These are phyloP conservation scores for Fusarium incarnatum DNA, from an alignment of 2,329 filamentous ascomycete genomes.

Conservation along the genomic window DNA sequence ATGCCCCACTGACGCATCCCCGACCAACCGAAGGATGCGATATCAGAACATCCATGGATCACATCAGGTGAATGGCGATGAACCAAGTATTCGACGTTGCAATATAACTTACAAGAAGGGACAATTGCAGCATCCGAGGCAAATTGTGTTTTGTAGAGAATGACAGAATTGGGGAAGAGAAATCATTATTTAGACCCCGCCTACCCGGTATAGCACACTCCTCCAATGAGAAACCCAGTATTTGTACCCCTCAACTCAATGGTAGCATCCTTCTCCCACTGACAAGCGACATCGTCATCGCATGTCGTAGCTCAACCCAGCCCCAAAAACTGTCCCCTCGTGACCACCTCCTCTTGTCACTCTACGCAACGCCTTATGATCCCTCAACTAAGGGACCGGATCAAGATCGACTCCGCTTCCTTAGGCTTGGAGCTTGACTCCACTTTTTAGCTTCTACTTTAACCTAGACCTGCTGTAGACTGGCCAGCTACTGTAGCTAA, in stretches of 20 bases:
- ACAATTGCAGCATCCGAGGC: not conserved
- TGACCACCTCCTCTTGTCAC: constrained; percentile 3
- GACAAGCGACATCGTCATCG: constrained; percentile 35
- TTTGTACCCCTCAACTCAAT: not conserved
- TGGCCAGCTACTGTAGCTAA: not conserved
- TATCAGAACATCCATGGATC: constrained; percentile 42
- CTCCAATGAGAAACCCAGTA: not conserved
- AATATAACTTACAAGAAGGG: not conserved
- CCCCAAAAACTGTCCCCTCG: constrained; percentile 22
- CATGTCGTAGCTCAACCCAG: constrained; percentile 25
- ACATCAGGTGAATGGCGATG: constrained; percentile 39
- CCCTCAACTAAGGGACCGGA: constrained; percentile 31
- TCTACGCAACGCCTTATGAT: not conserved
- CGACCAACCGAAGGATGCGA: constrained; percentile 41
- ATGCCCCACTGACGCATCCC: constrained; percentile 37
- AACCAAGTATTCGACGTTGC: constrained; percentile 10
- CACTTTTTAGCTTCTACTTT: constrained; percentile 19
- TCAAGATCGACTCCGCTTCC: constrained; percentile 31
- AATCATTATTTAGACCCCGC: not conserved
- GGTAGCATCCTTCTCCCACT: not conserved
- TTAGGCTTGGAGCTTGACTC: constrained; percentile 11
- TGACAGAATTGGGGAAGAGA: not conserved
- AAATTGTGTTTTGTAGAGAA: not conserved
- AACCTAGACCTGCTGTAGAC: not conserved
- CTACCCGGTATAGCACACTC: not conserved